Evolutionary conservation across 495 filamentous ascomycete genomes (phyloP), one percentile per base, ranked within the genome.

Genomic region (Xeromyces bisporus): DNA sequence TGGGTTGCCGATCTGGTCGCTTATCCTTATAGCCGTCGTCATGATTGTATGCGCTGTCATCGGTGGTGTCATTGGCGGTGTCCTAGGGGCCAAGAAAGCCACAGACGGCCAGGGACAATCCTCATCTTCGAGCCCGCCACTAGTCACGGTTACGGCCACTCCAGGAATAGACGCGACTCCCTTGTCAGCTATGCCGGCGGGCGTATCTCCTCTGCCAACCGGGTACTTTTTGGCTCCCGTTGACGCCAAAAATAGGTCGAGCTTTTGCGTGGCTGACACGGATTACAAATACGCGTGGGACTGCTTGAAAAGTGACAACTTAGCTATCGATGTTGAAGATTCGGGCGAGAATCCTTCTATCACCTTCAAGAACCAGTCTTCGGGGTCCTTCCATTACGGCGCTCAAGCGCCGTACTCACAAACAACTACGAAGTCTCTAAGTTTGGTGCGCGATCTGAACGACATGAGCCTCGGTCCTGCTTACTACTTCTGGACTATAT

Each of bases 1-100:
- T 40, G 71, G 74, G 14, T 42, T 82, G 9, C 79, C 77, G 0
- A 60, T 76, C 24, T 84, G 80, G 79, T 71, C 72, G 0, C 44
- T 82, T 15, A 53, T 65, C 18, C 49, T 80, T 13, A 57, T 70
- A 2, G 49, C 49, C 0, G 46, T 66, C 7, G 56, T 76, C 4
- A 50, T 80, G 37, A 52, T 82, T 36, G 48, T 64, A 23, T 58
- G 66, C 24, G 61, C 62, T 15, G 44, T 65, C 3, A 53, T 77
- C 39, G 66, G 71, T 17, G 74, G 65, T 31, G 58, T 69, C 5
- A 68, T 83, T 43, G 58, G 77, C 9, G 77, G 73, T 24, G 56
- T 73, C 3, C 38, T 62, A 20, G 60, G 55, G 18, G 54, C 48
- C 2, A 60, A 49, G 26, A 60, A 45, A 36, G 58, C 51, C 14